These are phyloP conservation scores for Mortierella sp. DNA, from an alignment of 371 early-diverging fungal genomes.

Conservation along the genomic window DNA sequence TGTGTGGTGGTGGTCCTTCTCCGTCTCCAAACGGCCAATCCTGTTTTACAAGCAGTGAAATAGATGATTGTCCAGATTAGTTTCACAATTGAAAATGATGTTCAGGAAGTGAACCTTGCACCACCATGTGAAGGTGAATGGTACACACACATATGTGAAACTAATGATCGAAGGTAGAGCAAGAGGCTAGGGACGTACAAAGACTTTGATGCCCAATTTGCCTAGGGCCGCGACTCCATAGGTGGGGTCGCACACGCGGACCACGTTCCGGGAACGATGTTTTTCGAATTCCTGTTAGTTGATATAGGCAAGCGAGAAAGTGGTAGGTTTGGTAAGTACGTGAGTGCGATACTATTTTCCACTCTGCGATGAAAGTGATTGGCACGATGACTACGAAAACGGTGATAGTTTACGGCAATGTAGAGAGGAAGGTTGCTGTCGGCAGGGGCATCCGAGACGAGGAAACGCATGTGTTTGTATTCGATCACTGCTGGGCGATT, in stretches of 20 bases:
- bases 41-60: slow-evolving; percentile 7
- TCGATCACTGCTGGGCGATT: slow-evolving; percentile 59
- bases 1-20: slow-evolving; percentile 75
- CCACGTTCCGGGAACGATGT: slow-evolving; percentile 81
- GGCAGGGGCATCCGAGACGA: slow-evolving; percentile 92
- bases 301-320: neutral
- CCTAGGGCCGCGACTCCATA: slow-evolving; percentile 73
- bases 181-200: slow-evolving; percentile 52
- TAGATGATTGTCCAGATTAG: neutral
- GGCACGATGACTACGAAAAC: neutral
- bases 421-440: slow-evolving; percentile 84
- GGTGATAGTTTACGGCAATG: slow-evolving; percentile 59
- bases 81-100: neutral
- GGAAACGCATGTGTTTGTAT: slow-evolving; percentile 76
- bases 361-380: too few species aligned
- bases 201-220: slow-evolving; percentile 78
- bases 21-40: slow-evolving; percentile 85
- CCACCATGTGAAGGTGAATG: neutral
- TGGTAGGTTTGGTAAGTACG: neutral
- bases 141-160: neutral
- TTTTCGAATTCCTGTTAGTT: slow-evolving; percentile 67
- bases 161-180: neutral
- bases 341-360: neutral
- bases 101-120: neutral
- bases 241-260: slow-evolving; percentile 93